Evolutionary conservation across 495 filamentous ascomycete species (phyloP).

Genomic region (Xylaria intraflava): DNA sequence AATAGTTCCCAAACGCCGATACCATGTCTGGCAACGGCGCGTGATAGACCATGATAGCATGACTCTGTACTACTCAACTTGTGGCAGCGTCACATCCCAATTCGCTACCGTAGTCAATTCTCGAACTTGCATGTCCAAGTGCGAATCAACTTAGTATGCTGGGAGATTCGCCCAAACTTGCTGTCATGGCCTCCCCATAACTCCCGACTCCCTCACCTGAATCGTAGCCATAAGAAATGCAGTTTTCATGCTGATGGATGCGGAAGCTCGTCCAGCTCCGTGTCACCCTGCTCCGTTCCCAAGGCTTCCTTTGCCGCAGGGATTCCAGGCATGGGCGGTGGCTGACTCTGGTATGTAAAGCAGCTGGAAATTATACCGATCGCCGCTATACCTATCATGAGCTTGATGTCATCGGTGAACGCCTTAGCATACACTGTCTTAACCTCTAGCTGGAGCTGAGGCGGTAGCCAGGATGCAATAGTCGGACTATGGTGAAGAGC

Average conservation of each 20-base stretch:
- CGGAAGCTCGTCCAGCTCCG: conserved; percentile 14
- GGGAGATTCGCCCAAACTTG: background rate
- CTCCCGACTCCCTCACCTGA: background rate
- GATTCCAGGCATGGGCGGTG: conserved; percentile 19
- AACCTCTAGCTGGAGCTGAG: conserved; percentile 15
- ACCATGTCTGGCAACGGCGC: no score
- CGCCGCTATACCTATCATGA: conserved; percentile 24
- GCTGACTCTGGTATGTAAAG: conserved; percentile 18
- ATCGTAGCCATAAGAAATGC: background rate
- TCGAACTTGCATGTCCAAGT: no score
- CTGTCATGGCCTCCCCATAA: background rate
- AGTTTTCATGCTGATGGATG: background rate
- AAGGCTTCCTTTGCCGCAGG: conserved; percentile 22
- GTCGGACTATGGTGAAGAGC: conserved; percentile 25
- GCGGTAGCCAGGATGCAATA: conserved; percentile 15
- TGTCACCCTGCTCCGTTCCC: conserved; percentile 23
- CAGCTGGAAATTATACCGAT: conserved; percentile 24
- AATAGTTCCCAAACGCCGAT: no score
- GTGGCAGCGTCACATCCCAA: no score
- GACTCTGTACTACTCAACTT: no score
- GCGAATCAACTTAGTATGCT: conserved; percentile 1
- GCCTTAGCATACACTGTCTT: conserved; percentile 24
- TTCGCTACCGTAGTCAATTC: no score
- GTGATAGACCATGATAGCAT: no score
- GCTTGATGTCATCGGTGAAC: conserved; percentile 25